Evolutionary conservation across 2,329 filamentous ascomycete species (phyloP).

Genomic region (Stemphylium lycopersici): DNA sequence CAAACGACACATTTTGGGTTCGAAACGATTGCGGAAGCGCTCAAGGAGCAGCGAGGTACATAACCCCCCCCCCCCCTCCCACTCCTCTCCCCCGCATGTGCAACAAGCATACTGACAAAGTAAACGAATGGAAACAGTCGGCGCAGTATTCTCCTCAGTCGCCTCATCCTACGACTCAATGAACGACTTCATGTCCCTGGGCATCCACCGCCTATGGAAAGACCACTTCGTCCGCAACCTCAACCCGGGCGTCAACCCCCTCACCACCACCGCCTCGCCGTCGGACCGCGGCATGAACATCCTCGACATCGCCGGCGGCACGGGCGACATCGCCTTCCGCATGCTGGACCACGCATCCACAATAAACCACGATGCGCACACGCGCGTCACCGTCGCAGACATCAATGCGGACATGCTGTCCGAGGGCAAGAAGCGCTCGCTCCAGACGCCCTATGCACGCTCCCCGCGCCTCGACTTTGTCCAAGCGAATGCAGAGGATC

Average conservation of each 20-base stretch:
- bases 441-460: slow-evolving; percentile 64
- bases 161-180: slow-evolving; percentile 95
- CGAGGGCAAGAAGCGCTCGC: slow-evolving; percentile 81
- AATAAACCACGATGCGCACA: slow-evolving; percentile 78
- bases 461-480: slow-evolving; percentile 70
- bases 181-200: slow-evolving; percentile 99
- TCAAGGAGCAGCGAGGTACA: slow-evolving; percentile 73
- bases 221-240: slow-evolving; percentile 93
- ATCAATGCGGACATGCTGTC: slow-evolving; percentile 96
- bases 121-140: slow-evolving; percentile 66
- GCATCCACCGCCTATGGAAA: slow-evolving; percentile 96
- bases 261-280: slow-evolving; percentile 37
- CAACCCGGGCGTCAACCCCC: slow-evolving; percentile 73
- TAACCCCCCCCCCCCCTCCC: background rate
- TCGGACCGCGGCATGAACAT: slow-evolving; percentile 67
- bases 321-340: slow-evolving; percentile 96
- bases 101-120: slow-evolving; percentile 37
- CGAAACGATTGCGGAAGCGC: slow-evolving; percentile 77
- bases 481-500: slow-evolving; percentile 85
- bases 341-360: slow-evolving; percentile 86
- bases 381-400: slow-evolving; percentile 88
- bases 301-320: slow-evolving; percentile 95
- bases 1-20: slow-evolving; percentile 89
- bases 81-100: background rate
- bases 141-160: slow-evolving; percentile 91